These are phyloP conservation scores for Ceratocystis huliohia DNA, from an alignment of 2,329 filamentous ascomycete species.

Conservation along the genomic window DNA sequence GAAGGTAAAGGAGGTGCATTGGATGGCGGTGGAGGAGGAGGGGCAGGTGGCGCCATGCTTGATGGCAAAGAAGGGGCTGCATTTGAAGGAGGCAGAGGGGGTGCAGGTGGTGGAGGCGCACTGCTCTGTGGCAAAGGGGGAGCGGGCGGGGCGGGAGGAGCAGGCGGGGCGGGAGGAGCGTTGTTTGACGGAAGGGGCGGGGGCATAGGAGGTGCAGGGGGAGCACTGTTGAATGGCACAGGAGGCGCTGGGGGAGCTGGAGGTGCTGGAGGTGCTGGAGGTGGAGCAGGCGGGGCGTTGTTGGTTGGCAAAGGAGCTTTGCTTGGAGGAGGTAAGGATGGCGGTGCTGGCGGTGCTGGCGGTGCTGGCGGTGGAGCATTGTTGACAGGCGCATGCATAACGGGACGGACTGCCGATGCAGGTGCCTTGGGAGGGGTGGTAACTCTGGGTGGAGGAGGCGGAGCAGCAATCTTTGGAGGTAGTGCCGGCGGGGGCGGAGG, in stretches of 20 bases:
- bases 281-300: slow-evolving; percentile 18
- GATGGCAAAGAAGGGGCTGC: slow-evolving; percentile 35
- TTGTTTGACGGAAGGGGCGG: not conserved
- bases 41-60: slow-evolving; percentile 28
- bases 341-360: slow-evolving; percentile 21
- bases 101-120: slow-evolving; percentile 28
- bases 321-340: slow-evolving; percentile 4
- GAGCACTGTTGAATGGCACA: slow-evolving; percentile 33
- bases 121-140: slow-evolving; percentile 29
- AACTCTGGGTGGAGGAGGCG: slow-evolving; percentile 14
- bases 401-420: slow-evolving; percentile 4
- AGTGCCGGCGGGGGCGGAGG: slow-evolving; percentile 29
- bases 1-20: slow-evolving; percentile 30
- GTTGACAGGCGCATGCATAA: not conserved
- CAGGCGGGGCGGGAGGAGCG: slow-evolving; percentile 39
- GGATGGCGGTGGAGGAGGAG: slow-evolving; percentile 33
- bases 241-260: slow-evolving; percentile 48
- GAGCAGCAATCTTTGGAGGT: slow-evolving; percentile 13
- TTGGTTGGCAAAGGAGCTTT: not conserved
- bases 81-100: slow-evolving; percentile 39
- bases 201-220: slow-evolving; percentile 47
- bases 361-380: slow-evolving; percentile 18
- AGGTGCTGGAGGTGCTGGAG: slow-evolving; percentile 21
- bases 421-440: slow-evolving; percentile 10
- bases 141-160: slow-evolving; percentile 54